Percentiles rank a stretch among this genome's conserved stretches.
These are phyloP conservation scores for Talaromyces sp. DNA, from an alignment of 2,329 filamentous ascomycete species.

Conservation along the genomic window DNA sequence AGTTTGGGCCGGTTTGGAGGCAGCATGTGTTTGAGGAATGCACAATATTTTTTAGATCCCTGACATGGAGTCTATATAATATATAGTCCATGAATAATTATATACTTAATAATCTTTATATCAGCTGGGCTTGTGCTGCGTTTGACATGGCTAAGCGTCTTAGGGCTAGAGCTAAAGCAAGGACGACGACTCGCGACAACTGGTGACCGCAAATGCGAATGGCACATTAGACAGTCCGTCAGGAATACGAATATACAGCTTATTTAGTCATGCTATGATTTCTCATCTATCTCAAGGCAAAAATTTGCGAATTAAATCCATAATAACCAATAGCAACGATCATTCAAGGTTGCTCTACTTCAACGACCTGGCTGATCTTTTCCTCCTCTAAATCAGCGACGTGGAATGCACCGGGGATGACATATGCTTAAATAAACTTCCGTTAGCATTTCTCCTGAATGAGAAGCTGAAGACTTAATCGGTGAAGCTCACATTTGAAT, in stretches of 20 bases:
- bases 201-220: background rate
- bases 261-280: background rate
- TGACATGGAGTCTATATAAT: no score
- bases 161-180: background rate
- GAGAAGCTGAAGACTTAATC: background rate
- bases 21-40: no score
- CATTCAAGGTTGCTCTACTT: background rate
- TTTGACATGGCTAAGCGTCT: background rate
- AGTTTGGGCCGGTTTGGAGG: no score
- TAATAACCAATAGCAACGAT: background rate
- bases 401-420: background rate
- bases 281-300: background rate
- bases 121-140: no score
- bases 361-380: background rate
- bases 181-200: background rate
- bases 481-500: slow-evolving; percentile 8
- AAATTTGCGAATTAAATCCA: background rate
- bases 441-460: background rate
- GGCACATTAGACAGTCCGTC: background rate
- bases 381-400: background rate
- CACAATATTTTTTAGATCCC: no score
- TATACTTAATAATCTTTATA: no score
- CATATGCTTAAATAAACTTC: background rate
- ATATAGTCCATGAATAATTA: no score
- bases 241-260: background rate